Base-by-base conservation (phyloP, 1,139 yeast species). In the Meyerozyma athensensis region DNA sequence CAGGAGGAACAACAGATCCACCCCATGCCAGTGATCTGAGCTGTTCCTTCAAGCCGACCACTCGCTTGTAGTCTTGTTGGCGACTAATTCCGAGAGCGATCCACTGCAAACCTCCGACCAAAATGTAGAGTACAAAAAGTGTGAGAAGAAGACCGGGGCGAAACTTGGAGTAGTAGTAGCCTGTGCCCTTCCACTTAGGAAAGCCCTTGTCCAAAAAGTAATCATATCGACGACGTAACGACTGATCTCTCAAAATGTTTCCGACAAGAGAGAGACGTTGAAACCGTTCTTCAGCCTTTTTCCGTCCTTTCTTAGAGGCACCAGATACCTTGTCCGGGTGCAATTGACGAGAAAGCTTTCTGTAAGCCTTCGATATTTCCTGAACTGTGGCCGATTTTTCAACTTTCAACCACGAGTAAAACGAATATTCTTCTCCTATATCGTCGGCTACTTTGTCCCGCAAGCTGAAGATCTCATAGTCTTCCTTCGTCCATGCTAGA, bases 181-280 rank as follows among this genome's bases (percentile, higher is more conserved):
- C 75, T 2, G 74, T 63, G 0, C 74, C 77, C 41, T 74, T 79
- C 77, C 86, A 86, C 42, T 72, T 72, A 4, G 98, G 99, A 61
- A 92, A 92, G 3, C 98, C 99, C 48, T 81, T 77, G 28, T 74
- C 68, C 40, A 85, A 66, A 61, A 86, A 92, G 59, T 81, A 90
- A 58, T 92, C 97, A 57, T 92, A 92, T 13, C 92, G 71, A 46
- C 81, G 82, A 43, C 83, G 77, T 41, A 75, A 72, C 7, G 77
- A 69, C 36, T 76, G 74, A 41, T 69, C 74, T 43, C 89, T 68
- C 42, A 90, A 71, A 39, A 89, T 81, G 51, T 83, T 77, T 34
- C 87, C 83, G 14, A 86, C 87, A 21, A 79, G 61, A 18, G 92
- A 84, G 36, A 90, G 70, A 30, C 92, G 65, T 46, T 89, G 85